Conservation (phyloP, 164 flowering plant genomes). For the Sextonia rubra region DNA sequence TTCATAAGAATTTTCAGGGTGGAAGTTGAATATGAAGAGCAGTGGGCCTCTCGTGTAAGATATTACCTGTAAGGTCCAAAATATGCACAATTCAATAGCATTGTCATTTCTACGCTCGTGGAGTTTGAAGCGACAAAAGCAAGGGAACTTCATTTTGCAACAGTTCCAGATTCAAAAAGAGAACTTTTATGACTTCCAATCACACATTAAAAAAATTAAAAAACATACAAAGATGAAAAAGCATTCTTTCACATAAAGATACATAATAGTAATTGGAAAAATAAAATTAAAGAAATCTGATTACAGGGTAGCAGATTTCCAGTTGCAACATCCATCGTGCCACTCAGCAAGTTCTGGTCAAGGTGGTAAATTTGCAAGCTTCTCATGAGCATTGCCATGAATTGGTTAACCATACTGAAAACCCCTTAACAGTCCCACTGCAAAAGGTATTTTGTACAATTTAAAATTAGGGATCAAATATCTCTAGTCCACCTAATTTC, state of each 20-base stretch:
- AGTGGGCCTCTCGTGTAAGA: constrained; percentile 73
- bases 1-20: constrained; percentile 67
- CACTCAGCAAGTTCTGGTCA: neutral
- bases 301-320: neutral
- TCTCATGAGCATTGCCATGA: neutral
- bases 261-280: neutral
- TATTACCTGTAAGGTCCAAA: constrained; percentile 53
- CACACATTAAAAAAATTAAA: neutral
- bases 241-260: neutral
- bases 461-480: no score
- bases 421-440: neutral
- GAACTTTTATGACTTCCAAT: neutral
- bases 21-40: constrained; percentile 84
- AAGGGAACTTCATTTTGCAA: neutral
- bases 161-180: neutral
- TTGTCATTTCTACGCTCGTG: neutral
- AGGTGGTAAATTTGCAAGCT: neutral
- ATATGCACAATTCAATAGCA: constrained; percentile 3
- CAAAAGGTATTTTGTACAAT: no score
- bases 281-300: no score
- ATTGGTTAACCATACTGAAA: neutral
- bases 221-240: no score
- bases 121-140: neutral
- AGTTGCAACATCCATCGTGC: neutral
- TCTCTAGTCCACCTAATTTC: no score